Evolutionary conservation across 352 stramenopile genomes (phyloP).

Genomic region (Peronospora farinosa): DNA sequence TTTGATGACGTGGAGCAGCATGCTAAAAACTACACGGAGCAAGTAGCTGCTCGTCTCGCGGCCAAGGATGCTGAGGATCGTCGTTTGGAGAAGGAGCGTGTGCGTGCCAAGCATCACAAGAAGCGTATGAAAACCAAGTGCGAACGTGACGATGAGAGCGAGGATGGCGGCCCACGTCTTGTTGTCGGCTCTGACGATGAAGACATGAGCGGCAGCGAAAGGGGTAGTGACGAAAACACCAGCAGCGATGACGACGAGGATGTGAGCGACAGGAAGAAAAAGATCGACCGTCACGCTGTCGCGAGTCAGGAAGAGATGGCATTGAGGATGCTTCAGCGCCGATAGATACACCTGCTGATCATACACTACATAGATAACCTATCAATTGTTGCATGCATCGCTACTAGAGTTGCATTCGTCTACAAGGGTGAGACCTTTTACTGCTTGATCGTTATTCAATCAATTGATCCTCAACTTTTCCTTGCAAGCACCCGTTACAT

Average conservation of each 20-base stretch:
- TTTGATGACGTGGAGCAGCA: constrained; percentile 67
- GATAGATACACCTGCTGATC: constrained; percentile 19
- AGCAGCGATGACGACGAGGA: constrained; percentile 26
- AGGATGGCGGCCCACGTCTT: constrained; percentile 27
- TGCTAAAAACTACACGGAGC: constrained; percentile 50
- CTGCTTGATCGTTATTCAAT: constrained; percentile 5
- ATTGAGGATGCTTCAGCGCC: constrained; percentile 67
- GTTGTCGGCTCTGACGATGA: constrained; percentile 38
- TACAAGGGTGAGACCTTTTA: constrained; percentile 5
- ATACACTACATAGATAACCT: neutral
- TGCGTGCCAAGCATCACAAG: constrained; percentile 87
- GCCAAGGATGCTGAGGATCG: constrained; percentile 79
- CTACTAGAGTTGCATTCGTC: neutral
- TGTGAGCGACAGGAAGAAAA: constrained; percentile 21
- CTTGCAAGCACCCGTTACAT: constrained; percentile 13
- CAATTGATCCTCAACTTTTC: constrained; percentile 3
- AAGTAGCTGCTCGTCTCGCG: constrained; percentile 62
- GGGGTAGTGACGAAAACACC: constrained; percentile 23
- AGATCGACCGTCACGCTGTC: constrained; percentile 44
- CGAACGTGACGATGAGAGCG: constrained; percentile 49
- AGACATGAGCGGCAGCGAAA: constrained; percentile 34
- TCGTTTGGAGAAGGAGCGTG: constrained; percentile 76
- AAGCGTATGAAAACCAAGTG: constrained; percentile 81
- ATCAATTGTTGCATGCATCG: neutral
- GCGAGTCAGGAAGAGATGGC: constrained; percentile 75